Conservation (phyloP, 129 eudicot species). For the Gnaphalium uliginosum region DNA sequence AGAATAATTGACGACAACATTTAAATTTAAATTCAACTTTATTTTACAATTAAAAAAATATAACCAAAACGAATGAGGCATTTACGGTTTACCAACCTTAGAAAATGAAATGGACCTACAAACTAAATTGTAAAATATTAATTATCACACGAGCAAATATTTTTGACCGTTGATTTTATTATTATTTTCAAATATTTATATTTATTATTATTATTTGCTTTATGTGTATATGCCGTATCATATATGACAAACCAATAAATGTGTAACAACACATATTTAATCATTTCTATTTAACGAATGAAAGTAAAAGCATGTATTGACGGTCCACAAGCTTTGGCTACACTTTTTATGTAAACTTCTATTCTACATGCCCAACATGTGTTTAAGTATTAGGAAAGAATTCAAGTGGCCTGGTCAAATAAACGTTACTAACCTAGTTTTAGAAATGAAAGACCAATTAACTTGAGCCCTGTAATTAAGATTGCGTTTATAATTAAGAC, state of each 20-base stretch:
- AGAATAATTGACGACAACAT: too few species aligned
- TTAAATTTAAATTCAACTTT: too few species aligned
- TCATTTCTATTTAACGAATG: background rate
- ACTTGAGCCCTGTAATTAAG: too few species aligned
- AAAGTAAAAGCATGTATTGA: conserved; percentile 8
- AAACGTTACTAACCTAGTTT: background rate
- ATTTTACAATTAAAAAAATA: too few species aligned
- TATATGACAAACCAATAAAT: background rate
- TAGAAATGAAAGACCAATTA: too few species aligned
- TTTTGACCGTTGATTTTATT: background rate
- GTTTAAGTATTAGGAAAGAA: background rate
- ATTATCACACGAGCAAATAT: background rate
- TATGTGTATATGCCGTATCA: background rate
- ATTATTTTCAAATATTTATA: background rate
- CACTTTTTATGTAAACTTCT: background rate
- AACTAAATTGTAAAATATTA: background rate
- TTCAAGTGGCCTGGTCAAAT: background rate
- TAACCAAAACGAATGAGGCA: background rate
- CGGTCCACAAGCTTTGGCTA: conserved; percentile 18
- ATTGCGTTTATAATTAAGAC: too few species aligned
- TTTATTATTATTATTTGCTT: background rate
- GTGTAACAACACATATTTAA: background rate
- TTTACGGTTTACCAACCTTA: background rate
- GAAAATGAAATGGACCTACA: background rate
- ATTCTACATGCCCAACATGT: background rate